These are phyloP conservation scores for Przewalskia tangutica DNA, from an alignment of 257 asterid genomes.

Conservation along the genomic window DNA sequence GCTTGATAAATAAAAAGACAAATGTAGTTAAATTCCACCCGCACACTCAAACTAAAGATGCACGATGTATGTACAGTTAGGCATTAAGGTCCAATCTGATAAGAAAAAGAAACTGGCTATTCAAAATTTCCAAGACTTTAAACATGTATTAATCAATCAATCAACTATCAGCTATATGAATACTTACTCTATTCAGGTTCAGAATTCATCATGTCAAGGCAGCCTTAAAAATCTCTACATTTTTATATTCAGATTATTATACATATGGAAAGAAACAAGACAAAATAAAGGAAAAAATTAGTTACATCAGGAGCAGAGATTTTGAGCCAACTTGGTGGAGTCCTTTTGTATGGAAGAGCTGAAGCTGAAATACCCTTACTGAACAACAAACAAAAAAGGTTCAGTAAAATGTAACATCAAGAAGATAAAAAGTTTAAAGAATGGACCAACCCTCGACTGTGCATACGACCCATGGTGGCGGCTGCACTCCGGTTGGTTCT, in stretches of 20 bases:
- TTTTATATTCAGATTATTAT: background rate
- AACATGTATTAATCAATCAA: background rate
- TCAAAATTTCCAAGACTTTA: background rate
- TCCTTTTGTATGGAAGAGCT: slow-evolving; percentile 82
- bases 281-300: background rate
- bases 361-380: slow-evolving; percentile 87
- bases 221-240: background rate
- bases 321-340: slow-evolving; percentile 82
- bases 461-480: slow-evolving; percentile 69
- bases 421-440: background rate
- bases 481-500: background rate
- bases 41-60: background rate
- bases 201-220: background rate
- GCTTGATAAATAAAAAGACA: background rate
- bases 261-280: background rate
- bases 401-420: background rate
- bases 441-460: slow-evolving; percentile 60
- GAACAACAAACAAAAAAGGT: slow-evolving; percentile 6
- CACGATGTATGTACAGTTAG: background rate
- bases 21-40: background rate
- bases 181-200: background rate
- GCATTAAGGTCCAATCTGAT: background rate
- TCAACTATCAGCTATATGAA: background rate
- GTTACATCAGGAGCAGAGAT: slow-evolving; percentile 35
- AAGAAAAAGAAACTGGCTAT: background rate